These are phyloP conservation scores for Paspalum notatum DNA, from an alignment of 176 grass and related monocot species.

Conservation along the genomic window DNA sequence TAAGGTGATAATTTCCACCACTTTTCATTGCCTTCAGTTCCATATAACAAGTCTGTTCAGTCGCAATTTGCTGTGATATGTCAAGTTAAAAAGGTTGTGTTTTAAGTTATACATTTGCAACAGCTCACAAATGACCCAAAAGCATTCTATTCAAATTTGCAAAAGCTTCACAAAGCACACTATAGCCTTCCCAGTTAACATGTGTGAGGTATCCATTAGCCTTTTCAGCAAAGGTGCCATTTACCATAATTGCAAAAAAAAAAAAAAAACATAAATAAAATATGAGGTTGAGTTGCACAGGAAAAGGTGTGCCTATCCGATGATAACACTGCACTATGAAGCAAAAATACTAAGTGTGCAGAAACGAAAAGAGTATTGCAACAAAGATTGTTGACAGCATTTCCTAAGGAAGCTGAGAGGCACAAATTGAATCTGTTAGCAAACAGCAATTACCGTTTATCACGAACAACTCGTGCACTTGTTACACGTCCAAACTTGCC, in stretches of 20 bases:
- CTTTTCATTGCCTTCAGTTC: neutral
- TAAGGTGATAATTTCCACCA: slow-evolving; percentile 2
- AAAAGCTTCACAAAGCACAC: slow-evolving; percentile 20
- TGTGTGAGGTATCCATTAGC: neutral
- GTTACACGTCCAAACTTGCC: slow-evolving; percentile 75
- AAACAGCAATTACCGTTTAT: slow-evolving; percentile 72
- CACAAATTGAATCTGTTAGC: slow-evolving; percentile 40
- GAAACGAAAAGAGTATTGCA: neutral
- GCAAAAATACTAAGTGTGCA: neutral
- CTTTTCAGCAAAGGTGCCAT: neutral
- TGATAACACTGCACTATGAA: slow-evolving; percentile 9
- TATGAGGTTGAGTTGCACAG: slow-evolving; percentile 16
- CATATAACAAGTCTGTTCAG: neutral
- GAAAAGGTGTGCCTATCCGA: neutral
- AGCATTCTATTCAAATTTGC: slow-evolving; percentile 5
- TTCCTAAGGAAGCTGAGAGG: slow-evolving; percentile 10
- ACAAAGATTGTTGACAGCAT: slow-evolving; percentile 11
- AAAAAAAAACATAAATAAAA: neutral
- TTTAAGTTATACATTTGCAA: neutral
- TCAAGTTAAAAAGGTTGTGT: neutral
- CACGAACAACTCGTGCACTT: slow-evolving; percentile 75
- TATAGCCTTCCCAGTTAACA: neutral
- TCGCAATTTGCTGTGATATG: neutral
- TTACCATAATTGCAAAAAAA: neutral
- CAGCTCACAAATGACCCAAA: slow-evolving; percentile 6